Evolutionary conservation across 2,329 filamentous ascomycete genomes (phyloP).

Genomic region (Cladophialophora psammophila): DNA sequence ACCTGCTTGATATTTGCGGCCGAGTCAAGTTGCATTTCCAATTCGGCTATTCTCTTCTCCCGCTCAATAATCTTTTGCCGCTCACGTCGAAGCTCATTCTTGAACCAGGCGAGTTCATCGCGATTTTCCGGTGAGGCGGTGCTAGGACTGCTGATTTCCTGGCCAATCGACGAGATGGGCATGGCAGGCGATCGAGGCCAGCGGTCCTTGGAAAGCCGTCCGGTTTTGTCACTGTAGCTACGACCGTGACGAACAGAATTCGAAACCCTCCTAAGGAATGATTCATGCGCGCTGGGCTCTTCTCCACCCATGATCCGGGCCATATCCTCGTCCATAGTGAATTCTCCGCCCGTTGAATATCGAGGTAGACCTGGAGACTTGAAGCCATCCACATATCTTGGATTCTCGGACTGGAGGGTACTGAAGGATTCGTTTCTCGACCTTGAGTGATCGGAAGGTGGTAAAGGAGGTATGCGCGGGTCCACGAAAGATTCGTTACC

Average conservation of each 20-base stretch:
- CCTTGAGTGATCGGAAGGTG: constrained; percentile 54
- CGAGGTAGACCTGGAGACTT: constrained; percentile 72
- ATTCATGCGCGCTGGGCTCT: constrained; percentile 70
- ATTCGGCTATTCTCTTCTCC: constrained; percentile 83
- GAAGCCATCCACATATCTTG: constrained; percentile 54
- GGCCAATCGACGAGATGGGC: constrained; percentile 47
- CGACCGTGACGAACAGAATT: constrained; percentile 93
- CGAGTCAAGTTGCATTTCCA: constrained; percentile 67
- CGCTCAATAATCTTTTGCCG: constrained; percentile 86
- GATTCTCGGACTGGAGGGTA: constrained; percentile 49
- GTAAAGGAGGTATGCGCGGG: constrained; percentile 63
- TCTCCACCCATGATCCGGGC: constrained; percentile 83
- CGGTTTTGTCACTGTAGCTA: constrained; percentile 77
- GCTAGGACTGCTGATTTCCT: constrained; percentile 76
- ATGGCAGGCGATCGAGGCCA: constrained; percentile 74
- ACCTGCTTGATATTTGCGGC: constrained; percentile 73
- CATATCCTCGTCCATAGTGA: constrained; percentile 96
- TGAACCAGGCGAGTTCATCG: constrained; percentile 71
- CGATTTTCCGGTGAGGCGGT: constrained; percentile 63
- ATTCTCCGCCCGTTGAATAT: constrained; percentile 81
- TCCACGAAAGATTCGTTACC: constrained; percentile 64
- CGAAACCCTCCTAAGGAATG: constrained; percentile 85
- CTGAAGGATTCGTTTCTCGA: constrained; percentile 59
- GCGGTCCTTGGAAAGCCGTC: constrained; percentile 65
- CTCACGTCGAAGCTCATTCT: constrained; percentile 78